Evolutionary conservation across 306 rosid species (phyloP), one percentile per base, ranked within the genome.

Genomic region (Rubus parviflorus): DNA sequence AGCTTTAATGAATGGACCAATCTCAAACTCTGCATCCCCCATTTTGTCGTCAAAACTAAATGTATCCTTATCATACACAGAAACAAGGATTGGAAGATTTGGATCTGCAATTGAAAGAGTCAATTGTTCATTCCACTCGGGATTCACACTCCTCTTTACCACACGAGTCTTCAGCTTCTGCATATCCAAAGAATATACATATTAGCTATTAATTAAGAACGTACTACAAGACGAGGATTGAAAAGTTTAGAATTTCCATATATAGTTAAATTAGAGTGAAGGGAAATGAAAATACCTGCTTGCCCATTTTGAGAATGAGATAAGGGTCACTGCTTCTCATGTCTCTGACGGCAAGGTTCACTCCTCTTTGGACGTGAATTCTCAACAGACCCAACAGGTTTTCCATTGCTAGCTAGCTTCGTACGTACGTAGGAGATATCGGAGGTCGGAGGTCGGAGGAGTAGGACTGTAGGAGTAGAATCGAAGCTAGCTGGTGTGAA

Each of bases 121-220:
- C 83, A 92, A 83, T 35, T 88, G 83, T 68, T 92, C 97, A 38
- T 90, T 84, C 97, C 97, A 92, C 79, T 84, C 93, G 17, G 97
- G 97, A 71, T 90, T 90, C 70, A 84, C 30, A 72, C 78, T 83
- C 80, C 85, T 77, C 38, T 78, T 83, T 51, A 90, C 78, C 7
- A 87, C 96, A n/a, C 80, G 78, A 72, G 97, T 92, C 86, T 90
- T 92, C 86, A 92, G 76, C 78, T 88, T 92, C 97, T 92, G 83
- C 82, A 82, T 7, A 30, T 30, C 2, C 1, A 30, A 30, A 30
- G 2, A 30, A 30, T 0, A 30, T 30, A 1, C 35, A 30, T 30
- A 30, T 30, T 30, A 30, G 35, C 35, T 30, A 30, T 30, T 30
- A 30, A 2, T 30, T 30, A 30, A 1, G 2, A 30, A 30, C 30